Evolutionary conservation across 163 green algal species (phyloP).

Genomic region (Smithsoniella earleae): DNA sequence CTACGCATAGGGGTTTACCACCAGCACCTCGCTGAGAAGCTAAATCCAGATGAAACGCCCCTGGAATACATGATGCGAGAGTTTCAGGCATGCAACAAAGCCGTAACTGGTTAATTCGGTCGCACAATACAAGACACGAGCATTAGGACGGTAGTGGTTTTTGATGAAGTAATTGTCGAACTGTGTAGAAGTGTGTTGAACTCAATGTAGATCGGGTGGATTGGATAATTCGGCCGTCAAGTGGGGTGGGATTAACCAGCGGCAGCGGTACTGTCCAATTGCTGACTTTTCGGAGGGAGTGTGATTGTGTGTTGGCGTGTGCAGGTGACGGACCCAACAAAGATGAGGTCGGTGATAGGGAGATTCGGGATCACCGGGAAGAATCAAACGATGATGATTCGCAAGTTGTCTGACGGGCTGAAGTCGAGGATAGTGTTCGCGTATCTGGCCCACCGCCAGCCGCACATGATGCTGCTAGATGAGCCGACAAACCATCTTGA

Average conservation of each 20-base stretch:
- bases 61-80: conserved; percentile 50
- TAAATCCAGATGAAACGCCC: conserved; percentile 44
- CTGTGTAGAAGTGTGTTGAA: too few species aligned
- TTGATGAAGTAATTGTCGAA: neutral
- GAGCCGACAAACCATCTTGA: conserved; percentile 91
- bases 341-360: conserved; percentile 53
- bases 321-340: conserved; percentile 31
- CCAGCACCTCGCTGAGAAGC: conserved; percentile 57
- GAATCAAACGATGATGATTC: conserved; percentile 65
- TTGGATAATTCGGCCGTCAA: neutral
- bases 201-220: too few species aligned
- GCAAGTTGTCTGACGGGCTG: conserved; percentile 82
- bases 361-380: conserved; percentile 63
- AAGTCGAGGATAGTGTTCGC: conserved; percentile 83
- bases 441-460: conserved; percentile 72
- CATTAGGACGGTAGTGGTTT: too few species aligned
- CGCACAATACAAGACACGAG: too few species aligned
- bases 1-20: conserved; percentile 67
- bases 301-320: neutral
- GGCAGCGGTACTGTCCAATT: too few species aligned
- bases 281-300: neutral
- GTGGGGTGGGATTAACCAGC: too few species aligned
- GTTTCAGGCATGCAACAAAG: too few species aligned
- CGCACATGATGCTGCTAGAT: conserved; percentile 82
- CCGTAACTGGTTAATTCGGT: too few species aligned